phyloP scores from a whole-genome alignment of 805 yeast genomes.

The Wickerhamomyces hampshirensis region DNA sequence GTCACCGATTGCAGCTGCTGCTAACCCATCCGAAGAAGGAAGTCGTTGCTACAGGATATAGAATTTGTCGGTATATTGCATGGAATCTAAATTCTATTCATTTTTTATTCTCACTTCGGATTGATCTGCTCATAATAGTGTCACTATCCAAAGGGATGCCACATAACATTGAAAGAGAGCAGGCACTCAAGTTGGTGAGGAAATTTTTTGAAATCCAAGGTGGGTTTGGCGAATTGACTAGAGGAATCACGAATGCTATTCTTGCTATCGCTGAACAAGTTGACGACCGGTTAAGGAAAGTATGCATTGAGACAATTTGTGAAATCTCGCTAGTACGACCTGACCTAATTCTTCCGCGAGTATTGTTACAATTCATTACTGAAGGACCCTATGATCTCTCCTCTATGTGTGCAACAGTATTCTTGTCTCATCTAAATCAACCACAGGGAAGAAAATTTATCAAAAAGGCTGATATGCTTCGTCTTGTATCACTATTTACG shows the following conservation, averaged over 20 bases:
- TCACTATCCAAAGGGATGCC: slow-evolving; percentile 58
- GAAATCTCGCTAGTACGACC: slow-evolving; percentile 46
- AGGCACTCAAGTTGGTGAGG: slow-evolving; percentile 70
- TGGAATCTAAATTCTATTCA: slow-evolving; percentile 49
- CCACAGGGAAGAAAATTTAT: slow-evolving; percentile 50
- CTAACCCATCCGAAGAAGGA: slow-evolving; percentile 52
- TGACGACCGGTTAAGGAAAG: slow-evolving; percentile 44
- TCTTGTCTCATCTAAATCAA: slow-evolving; percentile 52
- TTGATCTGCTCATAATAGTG: slow-evolving; percentile 60
- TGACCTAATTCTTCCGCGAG: slow-evolving; percentile 33
- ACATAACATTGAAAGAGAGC: slow-evolving; percentile 60
- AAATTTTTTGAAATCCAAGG: slow-evolving; percentile 46
- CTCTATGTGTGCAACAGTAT: slow-evolving; percentile 38
- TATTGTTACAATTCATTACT: slow-evolving; percentile 40
- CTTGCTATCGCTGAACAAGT: slow-evolving; percentile 55
- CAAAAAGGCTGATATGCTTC: slow-evolving; percentile 55
- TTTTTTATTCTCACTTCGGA: slow-evolving; percentile 46
- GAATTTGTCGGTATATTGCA: slow-evolving; percentile 64
- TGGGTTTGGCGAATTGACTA: slow-evolving; percentile 49
- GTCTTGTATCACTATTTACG: slow-evolving; percentile 66
- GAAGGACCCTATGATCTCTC: slow-evolving; percentile 51
- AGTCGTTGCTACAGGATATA: slow-evolving; percentile 70
- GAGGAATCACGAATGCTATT: slow-evolving; percentile 64
- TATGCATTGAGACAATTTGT: slow-evolving; percentile 49
- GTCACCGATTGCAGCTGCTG: slow-evolving; percentile 55